Base-by-base conservation (phyloP, 495 filamentous ascomycete genomes). In the Xylaria flabelliformis region DNA sequence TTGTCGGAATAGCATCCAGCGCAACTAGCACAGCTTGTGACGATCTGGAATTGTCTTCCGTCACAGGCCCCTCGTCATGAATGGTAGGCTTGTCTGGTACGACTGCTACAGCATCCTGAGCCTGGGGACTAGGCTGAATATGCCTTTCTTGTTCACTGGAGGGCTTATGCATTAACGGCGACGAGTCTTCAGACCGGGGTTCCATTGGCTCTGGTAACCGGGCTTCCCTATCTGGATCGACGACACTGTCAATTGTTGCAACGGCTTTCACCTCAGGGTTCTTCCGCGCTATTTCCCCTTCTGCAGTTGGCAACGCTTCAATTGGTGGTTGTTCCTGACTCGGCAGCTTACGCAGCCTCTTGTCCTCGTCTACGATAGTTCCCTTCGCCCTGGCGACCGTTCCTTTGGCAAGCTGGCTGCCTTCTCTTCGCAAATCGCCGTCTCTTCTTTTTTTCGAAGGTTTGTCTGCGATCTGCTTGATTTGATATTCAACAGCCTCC, bases 361-460 rank as follows among this genome's bases (percentile, higher is more conserved):
- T 73, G 83, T 39, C 83, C 74, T 66, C 77, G 79, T 44, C 78
- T 72, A 69, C 79, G 76, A 74, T 79, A 65, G 46, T 75, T 71
- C 32, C 85, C 78, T 41, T 75, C 48, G 69, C 69, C 67, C 78
- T 77, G 6, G 74, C 72, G 67, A 83, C 74, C 13, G 81, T 80
- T 15, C 80, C 82, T 67, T 84, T 78, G 24, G 80, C 75, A 29
- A 79, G 72, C 67, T 84, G 78, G 8, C 76, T 78, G 8, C 80
- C 79, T 42, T 77, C 77, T 39, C 69, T 75, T 9, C 78, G 76
- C 13, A 72, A 26, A 6, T 79, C 79, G 8, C 36, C 61, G 26
- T 85, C 82, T 77, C 86, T 91, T 75, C 86, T 90, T 64, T 83
- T 88, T 72, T 84, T 90, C 13, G 85, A 80, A 7, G 86, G 84